Evolutionary conservation across 148 eudicot species (phyloP).

Genomic region (Nyssa sinensis): DNA sequence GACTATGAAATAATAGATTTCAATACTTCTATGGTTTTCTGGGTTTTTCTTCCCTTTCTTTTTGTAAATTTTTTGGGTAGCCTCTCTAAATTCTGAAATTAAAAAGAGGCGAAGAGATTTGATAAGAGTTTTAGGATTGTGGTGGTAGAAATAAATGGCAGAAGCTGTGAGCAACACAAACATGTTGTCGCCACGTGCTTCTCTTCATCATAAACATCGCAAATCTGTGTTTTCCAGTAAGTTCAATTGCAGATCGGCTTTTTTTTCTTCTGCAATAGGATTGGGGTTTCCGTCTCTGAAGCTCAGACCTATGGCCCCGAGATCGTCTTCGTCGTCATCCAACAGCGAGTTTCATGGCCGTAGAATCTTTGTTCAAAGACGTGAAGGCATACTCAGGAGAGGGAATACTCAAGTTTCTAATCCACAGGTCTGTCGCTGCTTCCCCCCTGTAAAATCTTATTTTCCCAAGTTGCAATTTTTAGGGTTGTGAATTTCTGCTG

Average conservation of each 20-base stretch:
- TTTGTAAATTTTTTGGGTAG: neutral
- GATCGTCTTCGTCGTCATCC: conserved; percentile 1
- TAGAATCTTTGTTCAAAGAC: conserved; percentile 22
- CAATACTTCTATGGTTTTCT: neutral
- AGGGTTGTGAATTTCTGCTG: neutral
- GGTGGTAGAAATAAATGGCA: conserved; percentile 16
- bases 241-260: conserved; percentile 22
- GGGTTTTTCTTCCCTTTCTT: conserved; percentile 12
- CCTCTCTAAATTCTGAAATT: neutral
- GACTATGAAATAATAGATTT: neutral
- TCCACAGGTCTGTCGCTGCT: conserved; percentile 38
- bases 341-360: conserved; percentile 37
- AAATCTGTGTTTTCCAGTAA: conserved; percentile 21
- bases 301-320: neutral
- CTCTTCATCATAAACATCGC: neutral
- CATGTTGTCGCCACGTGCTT: conserved; percentile 25
- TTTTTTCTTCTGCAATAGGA: conserved; percentile 17
- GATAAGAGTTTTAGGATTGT: neutral
- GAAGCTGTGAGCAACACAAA: conserved; percentile 20
- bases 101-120: neutral
- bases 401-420: conserved; percentile 22
- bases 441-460: neutral
- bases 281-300: conserved; percentile 10
- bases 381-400: conserved; percentile 10
- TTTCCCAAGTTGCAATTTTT: neutral